Evolutionary conservation across 1,284 basidiomycete genomes (phyloP).

Genomic region (Ceratobasidium sp.): DNA sequence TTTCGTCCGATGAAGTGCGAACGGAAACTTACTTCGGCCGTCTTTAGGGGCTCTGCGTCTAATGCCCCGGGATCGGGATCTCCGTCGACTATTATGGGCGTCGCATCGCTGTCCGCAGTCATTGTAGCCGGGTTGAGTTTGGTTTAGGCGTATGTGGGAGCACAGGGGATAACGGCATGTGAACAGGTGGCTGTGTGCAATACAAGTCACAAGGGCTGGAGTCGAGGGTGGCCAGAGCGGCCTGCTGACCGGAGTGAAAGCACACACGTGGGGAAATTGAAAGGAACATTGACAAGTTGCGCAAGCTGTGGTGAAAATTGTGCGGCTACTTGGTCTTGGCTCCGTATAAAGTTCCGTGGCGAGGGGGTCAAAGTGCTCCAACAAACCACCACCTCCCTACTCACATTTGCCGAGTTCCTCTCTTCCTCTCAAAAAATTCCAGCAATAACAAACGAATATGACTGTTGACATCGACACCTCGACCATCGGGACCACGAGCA

Average conservation of each 20-base stretch:
- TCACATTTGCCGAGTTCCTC: background rate
- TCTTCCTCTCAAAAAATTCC: background rate
- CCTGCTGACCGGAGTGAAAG: slow-evolving; percentile 32
- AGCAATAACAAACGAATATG: slow-evolving; percentile 9
- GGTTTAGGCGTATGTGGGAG: slow-evolving; percentile 26
- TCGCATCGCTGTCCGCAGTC: slow-evolving; percentile 3
- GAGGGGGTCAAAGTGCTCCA: background rate
- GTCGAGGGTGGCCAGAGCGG: slow-evolving; percentile 3
- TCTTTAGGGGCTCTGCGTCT: background rate
- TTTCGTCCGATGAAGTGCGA: slow-evolving; percentile 34
- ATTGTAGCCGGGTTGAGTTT: background rate
- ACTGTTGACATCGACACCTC: slow-evolving; percentile 29
- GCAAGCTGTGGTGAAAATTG: slow-evolving; percentile 36
- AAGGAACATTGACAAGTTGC: slow-evolving; percentile 1
- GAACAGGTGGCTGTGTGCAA: slow-evolving; percentile 29
- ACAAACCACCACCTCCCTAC: background rate
- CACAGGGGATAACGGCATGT: slow-evolving; percentile 36
- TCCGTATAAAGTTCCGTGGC: slow-evolving; percentile 2
- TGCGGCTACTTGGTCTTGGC: slow-evolving; percentile 30
- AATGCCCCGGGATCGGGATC: slow-evolving; percentile 12
- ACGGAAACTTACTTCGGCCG: background rate
- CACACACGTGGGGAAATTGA: slow-evolving; percentile 30
- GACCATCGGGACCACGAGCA: slow-evolving; percentile 4
- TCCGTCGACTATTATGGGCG: slow-evolving; percentile 2
- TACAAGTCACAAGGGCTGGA: slow-evolving; percentile 27